Evolutionary conservation across 2,329 filamentous ascomycete species (phyloP), one percentile per base, ranked within the genome.

Genomic region (Lachnellula cervina): DNA sequence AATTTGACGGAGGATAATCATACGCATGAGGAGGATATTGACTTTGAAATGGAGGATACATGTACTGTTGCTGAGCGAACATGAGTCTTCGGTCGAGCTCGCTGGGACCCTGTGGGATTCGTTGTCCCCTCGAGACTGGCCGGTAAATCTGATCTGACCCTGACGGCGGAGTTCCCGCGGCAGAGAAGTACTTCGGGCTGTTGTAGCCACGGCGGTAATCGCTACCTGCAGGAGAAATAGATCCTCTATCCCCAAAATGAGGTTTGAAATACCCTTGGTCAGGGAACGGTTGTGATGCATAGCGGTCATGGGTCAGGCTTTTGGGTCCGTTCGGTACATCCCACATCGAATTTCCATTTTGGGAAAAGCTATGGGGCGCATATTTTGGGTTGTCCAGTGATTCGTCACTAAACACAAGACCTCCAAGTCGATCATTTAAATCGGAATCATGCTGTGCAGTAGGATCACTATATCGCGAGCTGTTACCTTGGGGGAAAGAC

Each of bases 401-500:
- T 55, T 67, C 64, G n/a, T 68, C 64, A 48, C 44, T 51, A 51
- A 70, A 62, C 6, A 52, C 56, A 34, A 68, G 57, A 9, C 51
- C 61, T 23, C 60, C 61, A 59, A 69, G 60, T 47, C 64, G 67
- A 23, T 69, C 66, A 43, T 56, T 61, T 42, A 68, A 40, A 14
- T 67, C 67, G 13, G 58, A 55, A 48, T 69, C 66, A 17, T 52
- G 57, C 51, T 64, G 64, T 21, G 57, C 49, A 16, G 49, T 55
- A 11, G 64, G 47, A 13, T 69, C 64, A 40, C 28, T 44, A 44
- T 61, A 68, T 34, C 63, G 62, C 9, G 72, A 69, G 16, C 70
- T 70, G 57, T 75, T 77, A 45, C 72, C 68, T 57, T 79, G 76
- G 5, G 77, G 69, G 4, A 74, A 75, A 56, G 79, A 76, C 0